Evolutionary conservation across 1,284 basidiomycete genomes (phyloP), one percentile per base, ranked within the genome.

Genomic region (Naganishia sp.): DNA sequence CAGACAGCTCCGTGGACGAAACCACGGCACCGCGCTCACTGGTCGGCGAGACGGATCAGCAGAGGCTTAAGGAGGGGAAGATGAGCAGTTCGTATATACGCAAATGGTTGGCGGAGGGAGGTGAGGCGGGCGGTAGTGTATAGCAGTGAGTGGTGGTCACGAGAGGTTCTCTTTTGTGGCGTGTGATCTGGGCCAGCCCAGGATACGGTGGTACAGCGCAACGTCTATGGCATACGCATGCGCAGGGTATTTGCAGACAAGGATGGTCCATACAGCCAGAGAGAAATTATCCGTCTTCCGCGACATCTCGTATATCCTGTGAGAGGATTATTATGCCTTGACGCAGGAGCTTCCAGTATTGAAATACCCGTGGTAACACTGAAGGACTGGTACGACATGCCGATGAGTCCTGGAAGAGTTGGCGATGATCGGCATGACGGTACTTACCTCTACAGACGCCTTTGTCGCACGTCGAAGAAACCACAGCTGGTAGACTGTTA

Each of bases 1-100:
- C 23, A 25, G 59, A 45, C 18, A 36, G 21, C 16, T 11, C 36
- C 11, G 42, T 5, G 10, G 49, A 55, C 6, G 25, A 55, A 18
- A 28, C 15, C 23, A 36, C 33, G 13, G 39, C 48, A 25, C 33
- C 45, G 28, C 15, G 42, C 18, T 50, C 31, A n/a, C 63, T 79
- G 56, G 71, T 61, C 6, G 86, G 86, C 65, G 82, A 83, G 63
- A 83, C 83, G 39, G 88, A 92, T 74, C 83, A 85, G 36, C 86
- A 86, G 57, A 78, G 84, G 74, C 79, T 94, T 67, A 87, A 87
- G 74, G 82, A 85, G 70, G 83, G 86, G 46, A 95, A 95, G 82
- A 87, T 95, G 85, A 92, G 93, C 74, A 94, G 91, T 76, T 94
- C 92, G 9, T 89, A 85, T 69, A 93, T 96, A 70, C 83, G 93